Evolutionary conservation across 176 grass and related monocot species (phyloP).

Genomic region (Pontederia crassipes): DNA sequence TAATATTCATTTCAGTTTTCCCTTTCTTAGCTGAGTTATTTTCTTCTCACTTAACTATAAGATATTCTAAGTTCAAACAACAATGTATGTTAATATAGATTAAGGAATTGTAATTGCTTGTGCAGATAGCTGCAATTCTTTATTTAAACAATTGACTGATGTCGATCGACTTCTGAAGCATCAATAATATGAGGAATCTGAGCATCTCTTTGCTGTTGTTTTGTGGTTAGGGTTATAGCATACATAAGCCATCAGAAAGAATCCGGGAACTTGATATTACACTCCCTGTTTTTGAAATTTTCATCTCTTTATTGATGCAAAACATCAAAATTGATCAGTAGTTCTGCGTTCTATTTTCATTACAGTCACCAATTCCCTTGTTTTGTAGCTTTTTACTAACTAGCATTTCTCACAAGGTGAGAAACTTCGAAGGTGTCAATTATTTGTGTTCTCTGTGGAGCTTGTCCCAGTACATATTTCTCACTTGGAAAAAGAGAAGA

Average conservation of each 20-base stretch:
- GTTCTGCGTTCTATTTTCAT: constrained; percentile 1
- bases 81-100: too few species aligned
- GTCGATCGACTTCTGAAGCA: too few species aligned
- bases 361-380: neutral
- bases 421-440: constrained; percentile 2
- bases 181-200: too few species aligned
- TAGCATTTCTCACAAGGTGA: constrained; percentile 2
- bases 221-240: too few species aligned
- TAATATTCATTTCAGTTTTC: constrained; percentile 6
- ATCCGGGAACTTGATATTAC: too few species aligned
- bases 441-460: constrained; percentile 3
- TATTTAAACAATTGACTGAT: too few species aligned
- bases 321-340: constrained; percentile 14
- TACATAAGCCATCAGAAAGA: too few species aligned
- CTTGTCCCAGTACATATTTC: constrained; percentile 6
- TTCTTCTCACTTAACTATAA: neutral
- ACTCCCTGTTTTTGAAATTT: too few species aligned
- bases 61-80: neutral
- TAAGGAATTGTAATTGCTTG: too few species aligned
- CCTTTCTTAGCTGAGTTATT: constrained; percentile 1
- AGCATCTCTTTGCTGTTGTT: too few species aligned
- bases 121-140: too few species aligned
- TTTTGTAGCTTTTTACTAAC: constrained; percentile 3
- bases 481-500: constrained; percentile 11
- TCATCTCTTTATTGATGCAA: too few species aligned